Percentiles rank a stretch among this genome's conserved stretches.
Conservation (phyloP, 306 rosid genomes). For the Cicer arietinum region DNA sequence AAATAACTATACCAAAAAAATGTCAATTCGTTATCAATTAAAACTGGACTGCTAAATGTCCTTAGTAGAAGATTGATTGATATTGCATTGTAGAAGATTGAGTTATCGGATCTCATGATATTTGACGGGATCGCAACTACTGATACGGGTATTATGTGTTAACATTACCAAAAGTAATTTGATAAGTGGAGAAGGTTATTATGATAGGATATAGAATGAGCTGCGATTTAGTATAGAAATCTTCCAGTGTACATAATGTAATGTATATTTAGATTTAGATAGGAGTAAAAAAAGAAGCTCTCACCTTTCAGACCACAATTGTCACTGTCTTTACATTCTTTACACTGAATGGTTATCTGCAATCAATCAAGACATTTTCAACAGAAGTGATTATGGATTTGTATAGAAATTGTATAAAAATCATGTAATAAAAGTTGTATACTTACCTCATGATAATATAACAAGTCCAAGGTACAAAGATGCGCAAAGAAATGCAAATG, state of each 20-base stretch:
- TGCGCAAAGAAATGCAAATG: constrained; percentile 53
- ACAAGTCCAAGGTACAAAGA: constrained; percentile 65
- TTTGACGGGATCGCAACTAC: no score
- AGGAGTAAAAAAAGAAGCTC: neutral
- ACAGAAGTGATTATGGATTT: neutral
- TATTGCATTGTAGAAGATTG: neutral
- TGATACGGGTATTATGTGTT: no score
- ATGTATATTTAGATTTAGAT: neutral
- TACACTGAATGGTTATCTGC: neutral
- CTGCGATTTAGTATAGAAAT: neutral
- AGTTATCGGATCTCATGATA: neutral
- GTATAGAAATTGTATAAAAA: neutral
- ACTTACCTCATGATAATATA: constrained; percentile 63
- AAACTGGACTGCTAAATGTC: neutral
- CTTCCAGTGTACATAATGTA: neutral
- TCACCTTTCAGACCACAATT: neutral
- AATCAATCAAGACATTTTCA: neutral
- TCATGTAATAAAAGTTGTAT: neutral
- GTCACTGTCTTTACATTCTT: constrained; percentile 6
- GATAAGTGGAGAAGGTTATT: neutral
- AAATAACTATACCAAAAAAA: neutral
- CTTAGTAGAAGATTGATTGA: neutral
- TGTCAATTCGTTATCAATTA: neutral
- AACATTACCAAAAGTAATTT: neutral
- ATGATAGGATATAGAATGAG: neutral